A percentile compares a stretch with the other conserved stretches of the same genome.
Evolutionary conservation across 1,284 basidiomycete species (phyloP).

Genomic region (Ustilago loliicola): DNA sequence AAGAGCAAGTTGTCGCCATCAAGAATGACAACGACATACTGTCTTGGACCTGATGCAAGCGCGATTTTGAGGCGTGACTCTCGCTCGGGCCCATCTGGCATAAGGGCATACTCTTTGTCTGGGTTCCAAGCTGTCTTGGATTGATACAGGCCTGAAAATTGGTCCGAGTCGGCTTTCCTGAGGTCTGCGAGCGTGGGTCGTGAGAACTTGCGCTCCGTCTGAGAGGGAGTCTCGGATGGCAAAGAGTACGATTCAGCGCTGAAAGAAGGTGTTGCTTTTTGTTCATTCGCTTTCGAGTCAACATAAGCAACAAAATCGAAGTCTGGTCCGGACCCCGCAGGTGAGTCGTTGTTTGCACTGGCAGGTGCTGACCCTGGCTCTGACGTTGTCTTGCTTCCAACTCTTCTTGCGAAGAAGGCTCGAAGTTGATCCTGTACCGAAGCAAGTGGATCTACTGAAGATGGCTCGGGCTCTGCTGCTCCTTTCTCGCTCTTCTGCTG

Average conservation of each 20-base stretch:
- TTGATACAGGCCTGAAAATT: conserved; percentile 21
- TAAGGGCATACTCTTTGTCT: conserved; percentile 30
- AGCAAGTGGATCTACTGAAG: conserved; percentile 7
- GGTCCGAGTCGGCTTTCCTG: conserved; percentile 16
- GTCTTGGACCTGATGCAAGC: conserved; percentile 10
- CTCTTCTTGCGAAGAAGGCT: conserved; percentile 9
- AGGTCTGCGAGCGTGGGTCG: conserved; percentile 34
- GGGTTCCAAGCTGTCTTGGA: conserved; percentile 43
- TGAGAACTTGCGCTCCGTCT: background rate
- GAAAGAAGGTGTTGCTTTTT: background rate
- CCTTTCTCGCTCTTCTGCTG: background rate
- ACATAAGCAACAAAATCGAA: background rate
- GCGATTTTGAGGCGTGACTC: background rate
- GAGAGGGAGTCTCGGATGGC: background rate
- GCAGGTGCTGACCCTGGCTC: background rate
- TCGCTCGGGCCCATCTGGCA: conserved; percentile 25
- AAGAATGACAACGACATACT: conserved; percentile 38
- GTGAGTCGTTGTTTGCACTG: background rate
- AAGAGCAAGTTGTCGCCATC: conserved; percentile 48
- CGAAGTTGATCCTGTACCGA: conserved; percentile 23
- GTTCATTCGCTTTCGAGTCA: conserved; percentile 3
- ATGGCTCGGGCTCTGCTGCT: background rate
- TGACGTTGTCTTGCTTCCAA: background rate
- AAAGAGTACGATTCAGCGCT: background rate
- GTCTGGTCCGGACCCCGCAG: background rate